Evolutionary conservation across 2,329 filamentous ascomycete genomes (phyloP), one percentile per base, ranked within the genome.

Genomic region (Cercospora sesami): DNA sequence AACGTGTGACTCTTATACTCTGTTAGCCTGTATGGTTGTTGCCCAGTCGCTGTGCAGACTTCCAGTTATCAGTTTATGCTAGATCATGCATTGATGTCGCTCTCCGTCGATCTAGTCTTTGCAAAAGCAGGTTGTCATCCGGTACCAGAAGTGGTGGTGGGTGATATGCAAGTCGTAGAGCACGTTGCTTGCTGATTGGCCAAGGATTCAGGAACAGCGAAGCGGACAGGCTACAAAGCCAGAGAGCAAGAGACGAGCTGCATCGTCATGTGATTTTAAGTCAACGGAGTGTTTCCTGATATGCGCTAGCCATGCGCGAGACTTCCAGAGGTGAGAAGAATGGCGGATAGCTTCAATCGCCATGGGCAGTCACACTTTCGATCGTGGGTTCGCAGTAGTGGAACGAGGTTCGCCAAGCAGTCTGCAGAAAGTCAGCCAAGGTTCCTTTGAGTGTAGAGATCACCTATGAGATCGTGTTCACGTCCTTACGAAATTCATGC

Each of bases 141-240:
- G 63, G 53, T 14, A 14, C 30, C 31, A 28, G 36, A 31, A 14
- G 53, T 48, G 21, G 53, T 64, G 39, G 55, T 26, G n/a, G 26
- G 48, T n/a, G 28, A 39, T 26, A 31, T 65, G 63, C 53, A 59
- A 31, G 53, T 30, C 33, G 33, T 59, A 28, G 33, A 65, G 63
- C 63, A 65, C 63, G 63, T 65, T 65, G 63, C 63, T 45, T 59
- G 53, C 55, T 65, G 63, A 65, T 65, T 65, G 63, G 63, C 28
- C 28, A 39, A 33, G 42, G 31, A 30, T 33, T 51, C 45, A 53
- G 61, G 42, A 63, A 57, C 53, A 57, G 53, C 3, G 8, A 57
- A 57, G 53, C 53, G 30, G 23, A 57, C 53, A 28, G 53, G 5
- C 53, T n/a, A n/a, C 14, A 7, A 12, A 16, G 5, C 33, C 33